phyloP scores from a whole-genome alignment of 352 stramenopile genomes.

The Globisporangium sylvaticum region DNA sequence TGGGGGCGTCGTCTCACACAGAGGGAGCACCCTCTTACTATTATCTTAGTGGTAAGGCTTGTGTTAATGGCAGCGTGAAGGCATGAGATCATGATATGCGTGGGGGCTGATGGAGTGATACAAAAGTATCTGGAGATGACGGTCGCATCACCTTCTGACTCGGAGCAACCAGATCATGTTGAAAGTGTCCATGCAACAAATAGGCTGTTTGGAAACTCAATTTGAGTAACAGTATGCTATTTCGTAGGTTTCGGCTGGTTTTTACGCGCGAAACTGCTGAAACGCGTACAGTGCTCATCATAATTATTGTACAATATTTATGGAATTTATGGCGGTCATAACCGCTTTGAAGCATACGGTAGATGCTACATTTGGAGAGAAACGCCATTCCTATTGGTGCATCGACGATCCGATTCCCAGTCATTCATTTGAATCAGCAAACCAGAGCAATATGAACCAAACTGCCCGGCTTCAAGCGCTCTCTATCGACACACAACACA shows the following conservation, averaged over 20 bases:
- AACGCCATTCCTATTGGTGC: not conserved
- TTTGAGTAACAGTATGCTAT: no score
- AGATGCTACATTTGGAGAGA: not conserved
- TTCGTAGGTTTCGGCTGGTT: not conserved
- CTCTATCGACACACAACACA: no score
- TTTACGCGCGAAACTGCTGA: constrained; percentile 1
- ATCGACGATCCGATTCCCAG: not conserved
- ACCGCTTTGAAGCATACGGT: not conserved
- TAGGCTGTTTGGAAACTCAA: not conserved
- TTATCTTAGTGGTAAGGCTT: no score
- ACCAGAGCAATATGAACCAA: not conserved
- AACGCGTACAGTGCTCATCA: not conserved
- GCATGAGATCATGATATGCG: not conserved
- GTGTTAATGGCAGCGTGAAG: no score
- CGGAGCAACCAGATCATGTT: not conserved
- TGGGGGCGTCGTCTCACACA: no score
- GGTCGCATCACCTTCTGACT: not conserved
- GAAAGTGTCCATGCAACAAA: not conserved
- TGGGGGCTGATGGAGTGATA: not conserved
- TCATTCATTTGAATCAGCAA: not conserved
- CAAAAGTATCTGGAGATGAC: not conserved
- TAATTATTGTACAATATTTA: not conserved
- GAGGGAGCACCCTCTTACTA: no score
- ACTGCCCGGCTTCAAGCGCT: no score
- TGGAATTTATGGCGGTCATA: not conserved